Base-by-base conservation (phyloP, 139 green algal species). In the Chlorella sp. region DNA sequence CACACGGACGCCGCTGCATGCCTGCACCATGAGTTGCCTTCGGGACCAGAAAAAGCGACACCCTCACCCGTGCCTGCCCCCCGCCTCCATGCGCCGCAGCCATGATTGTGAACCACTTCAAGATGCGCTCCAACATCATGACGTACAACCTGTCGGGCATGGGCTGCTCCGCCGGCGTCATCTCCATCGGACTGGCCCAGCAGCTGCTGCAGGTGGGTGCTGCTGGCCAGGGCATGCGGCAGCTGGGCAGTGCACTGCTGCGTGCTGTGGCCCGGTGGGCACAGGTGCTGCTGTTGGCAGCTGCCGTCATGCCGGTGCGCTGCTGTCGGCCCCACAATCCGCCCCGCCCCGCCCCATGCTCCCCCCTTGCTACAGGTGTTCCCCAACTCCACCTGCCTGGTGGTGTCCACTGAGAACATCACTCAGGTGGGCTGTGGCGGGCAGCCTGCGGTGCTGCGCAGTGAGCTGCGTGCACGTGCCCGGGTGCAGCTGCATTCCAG, bases 331-430 rank as follows among this genome's bases (percentile, higher is more conserved):
- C n/a, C n/a, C n/a, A n/a, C n/a, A n/a, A n/a, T n/a, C 44, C 9
- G 44, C 44, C 44, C 44, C 39, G 32, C 30, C 78, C 39, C 65
- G 3, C 36, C 62, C 39, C n/a, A n/a, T n/a, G n/a, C n/a, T n/a
- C n/a, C n/a, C n/a, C n/a, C 11, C 21, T 4, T 80, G 18, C 28
- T 82, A 44, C 93, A 96, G 93, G 90, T 96, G 69, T 90, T 94
- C 86, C 92, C 94, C 55, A 91, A 90, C 83, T 90, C 89, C 21
- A 93, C 92, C 56, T 93, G 93, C 15, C 88, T 99, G 39, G 97
- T 99, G 9, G 91, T 99, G 6, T 95, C 86, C 67, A 99, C 97
- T 0, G 97, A 99, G 92, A 99, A 99, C 92, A 98, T 99, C 90
- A 99, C 97, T 3, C 97, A 99, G 92, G 62, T 32, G 62, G 20